Base-by-base conservation (phyloP, 148 eudicot genomes). In the Silene uniflora region DNA sequence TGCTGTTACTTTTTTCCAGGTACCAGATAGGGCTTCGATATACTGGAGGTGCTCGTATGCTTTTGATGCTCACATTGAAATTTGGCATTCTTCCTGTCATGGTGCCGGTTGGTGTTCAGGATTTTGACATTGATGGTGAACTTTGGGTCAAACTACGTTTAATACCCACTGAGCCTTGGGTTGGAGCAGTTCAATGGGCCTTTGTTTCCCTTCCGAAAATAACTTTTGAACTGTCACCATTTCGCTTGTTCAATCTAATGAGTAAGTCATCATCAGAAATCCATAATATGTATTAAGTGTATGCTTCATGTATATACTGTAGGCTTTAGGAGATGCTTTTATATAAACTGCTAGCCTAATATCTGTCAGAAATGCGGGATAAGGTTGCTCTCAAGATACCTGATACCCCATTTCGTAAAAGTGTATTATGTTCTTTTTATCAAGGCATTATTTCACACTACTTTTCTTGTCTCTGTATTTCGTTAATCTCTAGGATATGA, bases 51-150 rank as follows among this genome's bases (percentile, higher is more conserved):
- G 98, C 98, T 60, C 97, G 98, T 62, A 90, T 94, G 96, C 89
- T 94, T 67, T 77, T 94, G 68, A 85, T 86, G 91, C 86, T 94
- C 56, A 84, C 98, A 0, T 84, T 94, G 76, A 94, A 90, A 73
- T 90, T 94, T 69, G 84, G 98, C 80, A 86, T 94, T 67, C 72
- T 94, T 63, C 97, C 98, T 7, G 77, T 94, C 72, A 85, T 75
- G 54, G 96, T 94, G 86, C 98, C 98, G 44, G 98, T 94, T 74
- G 92, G 96, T 77, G 86, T 94, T 75, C 87, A 93, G 62, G 90
- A 94, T 81, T 92, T 94, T 84, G 98, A 94, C 82, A 92, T 94
- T 85, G 98, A 94, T 79, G 98, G 98, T 67, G 98, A 91, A 84
- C 93, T 94, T 67, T 94, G 98, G 98, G 96, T 94, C 25, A 92